phyloP scores from a whole-genome alignment of 257 asterid genomes.

The Handroanthus guayacan region DNA sequence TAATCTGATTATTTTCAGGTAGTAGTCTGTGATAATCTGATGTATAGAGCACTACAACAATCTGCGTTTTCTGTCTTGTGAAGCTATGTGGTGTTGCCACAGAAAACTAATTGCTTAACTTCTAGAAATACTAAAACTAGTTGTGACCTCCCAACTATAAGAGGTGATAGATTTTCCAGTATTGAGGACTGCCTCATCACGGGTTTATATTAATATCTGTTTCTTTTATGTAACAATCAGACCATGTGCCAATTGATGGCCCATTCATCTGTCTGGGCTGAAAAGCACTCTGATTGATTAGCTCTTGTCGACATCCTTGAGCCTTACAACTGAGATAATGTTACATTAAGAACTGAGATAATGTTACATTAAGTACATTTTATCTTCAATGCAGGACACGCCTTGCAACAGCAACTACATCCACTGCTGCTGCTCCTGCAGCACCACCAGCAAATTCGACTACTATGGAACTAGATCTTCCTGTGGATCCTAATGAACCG shows the following conservation, averaged over 20 bases:
- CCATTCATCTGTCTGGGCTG: neutral
- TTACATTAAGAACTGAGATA: neutral
- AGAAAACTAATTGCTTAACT: neutral
- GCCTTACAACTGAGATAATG: neutral
- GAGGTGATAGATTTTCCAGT: neutral
- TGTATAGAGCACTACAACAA: too few species aligned
- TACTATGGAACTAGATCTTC: slow-evolving; percentile 86
- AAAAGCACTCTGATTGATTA: neutral
- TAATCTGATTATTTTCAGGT: neutral
- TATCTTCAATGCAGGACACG: slow-evolving; percentile 67
- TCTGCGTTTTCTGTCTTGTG: neutral
- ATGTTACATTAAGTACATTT: slow-evolving; percentile 3
- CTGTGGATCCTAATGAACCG: slow-evolving; percentile 98
- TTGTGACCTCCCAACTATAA: neutral
- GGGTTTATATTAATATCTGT: neutral
- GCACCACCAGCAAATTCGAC: slow-evolving; percentile 59
- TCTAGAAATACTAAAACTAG: neutral
- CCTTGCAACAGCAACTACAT: slow-evolving; percentile 61
- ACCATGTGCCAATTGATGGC: neutral
- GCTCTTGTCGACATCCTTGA: neutral
- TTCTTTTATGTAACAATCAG: slow-evolving; percentile 17
- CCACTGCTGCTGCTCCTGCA: slow-evolving; percentile 53
- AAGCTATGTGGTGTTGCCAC: neutral
- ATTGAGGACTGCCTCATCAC: neutral
- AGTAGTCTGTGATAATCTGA: neutral